These are phyloP conservation scores for Mercurialis annua DNA, from an alignment of 345 rosid species.

Conservation along the genomic window DNA sequence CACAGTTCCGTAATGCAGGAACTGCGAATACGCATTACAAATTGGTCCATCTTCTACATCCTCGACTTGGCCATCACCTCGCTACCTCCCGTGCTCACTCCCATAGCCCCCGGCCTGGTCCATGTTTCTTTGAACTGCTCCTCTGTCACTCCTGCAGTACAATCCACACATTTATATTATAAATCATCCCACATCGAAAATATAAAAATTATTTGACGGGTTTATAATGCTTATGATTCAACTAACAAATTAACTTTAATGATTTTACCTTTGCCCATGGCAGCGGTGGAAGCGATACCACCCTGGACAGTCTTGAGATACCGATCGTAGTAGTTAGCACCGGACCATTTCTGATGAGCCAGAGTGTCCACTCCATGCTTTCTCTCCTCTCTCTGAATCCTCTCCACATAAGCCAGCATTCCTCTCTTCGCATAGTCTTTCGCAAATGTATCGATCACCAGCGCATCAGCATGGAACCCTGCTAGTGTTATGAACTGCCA, in stretches of 20 bases:
- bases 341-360: conserved; percentile 98
- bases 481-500: conserved; percentile 98
- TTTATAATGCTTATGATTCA: too few species aligned
- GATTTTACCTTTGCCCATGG: conserved; percentile 95
- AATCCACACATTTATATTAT: not conserved
- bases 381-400: conserved; percentile 95
- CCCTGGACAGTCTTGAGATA: conserved; percentile 91
- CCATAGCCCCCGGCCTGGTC: conserved; percentile 60
- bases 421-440: conserved; percentile 78
- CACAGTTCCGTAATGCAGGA: conserved; percentile 25
- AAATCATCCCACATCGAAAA: not conserved
- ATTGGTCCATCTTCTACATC: conserved; percentile 42
- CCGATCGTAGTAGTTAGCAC: conserved; percentile 84
- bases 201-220: not conserved
- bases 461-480: conserved; percentile 92
- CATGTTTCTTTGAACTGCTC: conserved; percentile 93
- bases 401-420: conserved; percentile 95
- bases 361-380: conserved; percentile 88
- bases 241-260: not conserved
- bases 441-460: conserved; percentile 78
- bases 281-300: conserved; percentile 95
- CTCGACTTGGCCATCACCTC: conserved; percentile 71
- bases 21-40: conserved; percentile 22
- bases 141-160: conserved; percentile 74
- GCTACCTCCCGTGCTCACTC: conserved; percentile 41